Conservation (phyloP, 2,329 filamentous ascomycete species). For the Cladorrhinum sp. region DNA sequence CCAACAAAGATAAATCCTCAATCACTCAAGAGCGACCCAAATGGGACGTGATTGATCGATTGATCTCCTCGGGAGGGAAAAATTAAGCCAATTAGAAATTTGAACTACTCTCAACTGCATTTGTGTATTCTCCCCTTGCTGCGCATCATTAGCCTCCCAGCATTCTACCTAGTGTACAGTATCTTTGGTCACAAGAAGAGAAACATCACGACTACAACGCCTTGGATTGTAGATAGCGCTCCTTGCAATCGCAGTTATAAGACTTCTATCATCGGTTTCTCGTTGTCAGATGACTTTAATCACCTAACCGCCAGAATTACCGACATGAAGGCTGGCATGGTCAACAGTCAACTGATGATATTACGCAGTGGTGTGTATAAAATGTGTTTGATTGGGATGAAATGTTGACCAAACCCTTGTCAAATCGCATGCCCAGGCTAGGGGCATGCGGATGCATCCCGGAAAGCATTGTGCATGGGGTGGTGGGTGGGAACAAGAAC, state of each 20-base stretch:
- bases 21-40: neutral
- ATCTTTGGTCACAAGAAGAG: no score
- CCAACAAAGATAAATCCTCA: neutral
- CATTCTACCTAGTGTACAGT: no score
- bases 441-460: slow-evolving; percentile 26
- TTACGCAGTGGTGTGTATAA: neutral
- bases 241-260: no score
- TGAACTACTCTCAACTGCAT: no score
- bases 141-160: neutral
- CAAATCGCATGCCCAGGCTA: slow-evolving; percentile 13
- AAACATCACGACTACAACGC: no score
- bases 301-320: neutral
- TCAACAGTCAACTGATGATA: neutral
- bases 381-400: neutral
- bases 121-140: no score
- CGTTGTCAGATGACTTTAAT: neutral
- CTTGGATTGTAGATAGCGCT: no score
- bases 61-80: no score
- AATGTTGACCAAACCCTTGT: neutral
- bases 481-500: slow-evolving; percentile 4
- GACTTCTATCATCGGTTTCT: neutral
- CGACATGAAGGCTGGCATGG: neutral
- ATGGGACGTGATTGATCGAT: no score
- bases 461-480: slow-evolving; percentile 26
- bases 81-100: no score